These are phyloP conservation scores for Periconia sp. DNA, from an alignment of 2,329 filamentous ascomycete species.

Conservation along the genomic window DNA sequence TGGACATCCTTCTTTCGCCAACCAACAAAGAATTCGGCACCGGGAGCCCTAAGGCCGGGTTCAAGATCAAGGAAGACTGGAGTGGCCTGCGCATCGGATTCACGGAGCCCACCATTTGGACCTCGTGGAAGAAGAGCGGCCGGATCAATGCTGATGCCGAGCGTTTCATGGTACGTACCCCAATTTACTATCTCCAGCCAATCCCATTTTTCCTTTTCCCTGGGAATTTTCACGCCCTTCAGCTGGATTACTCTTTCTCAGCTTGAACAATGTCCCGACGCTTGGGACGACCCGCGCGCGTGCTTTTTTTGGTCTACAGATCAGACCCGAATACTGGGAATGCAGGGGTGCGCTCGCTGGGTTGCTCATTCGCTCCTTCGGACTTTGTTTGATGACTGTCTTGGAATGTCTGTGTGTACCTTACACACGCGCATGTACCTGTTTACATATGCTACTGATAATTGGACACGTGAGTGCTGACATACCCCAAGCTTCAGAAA, in stretches of 20 bases:
- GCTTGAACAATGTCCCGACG: not conserved
- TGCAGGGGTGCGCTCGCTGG: constrained; percentile 1
- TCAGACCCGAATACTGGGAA: not conserved
- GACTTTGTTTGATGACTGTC: not conserved
- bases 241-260: not conserved
- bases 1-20: constrained; percentile 37
- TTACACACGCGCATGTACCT: not conserved
- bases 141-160: constrained; percentile 40
- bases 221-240: not conserved
- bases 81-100: constrained; percentile 36
- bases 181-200: not conserved
- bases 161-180: constrained; percentile 37
- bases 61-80: constrained; percentile 37
- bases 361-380: not conserved
- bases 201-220: not conserved
- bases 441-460: too few relatives aligned
- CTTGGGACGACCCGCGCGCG: not conserved
- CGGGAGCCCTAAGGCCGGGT: constrained; percentile 23
- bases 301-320: not conserved
- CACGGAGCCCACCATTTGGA: constrained; percentile 40
- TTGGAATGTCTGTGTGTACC: not conserved
- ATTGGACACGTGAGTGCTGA: too few relatives aligned
- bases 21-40: constrained; percentile 27
- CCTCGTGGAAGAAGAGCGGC: constrained; percentile 36
- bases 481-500: constrained; percentile 30